Conservation (phyloP, 345 rosid genomes). For the Dimocarpus longan region DNA sequence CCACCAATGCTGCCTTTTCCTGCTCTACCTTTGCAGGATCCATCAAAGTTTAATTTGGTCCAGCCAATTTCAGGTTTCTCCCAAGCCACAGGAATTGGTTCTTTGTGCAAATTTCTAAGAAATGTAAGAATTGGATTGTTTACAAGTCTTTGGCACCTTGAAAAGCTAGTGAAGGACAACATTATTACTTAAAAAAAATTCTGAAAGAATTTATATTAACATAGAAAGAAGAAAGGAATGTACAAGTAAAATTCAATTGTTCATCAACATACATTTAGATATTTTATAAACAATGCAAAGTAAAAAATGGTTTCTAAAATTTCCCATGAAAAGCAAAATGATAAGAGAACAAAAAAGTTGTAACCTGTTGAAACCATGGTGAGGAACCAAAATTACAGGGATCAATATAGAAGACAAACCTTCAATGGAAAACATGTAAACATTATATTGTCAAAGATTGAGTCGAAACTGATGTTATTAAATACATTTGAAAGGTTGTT, state of each 20-base stretch:
- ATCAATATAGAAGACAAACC: background rate
- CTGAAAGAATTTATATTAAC: background rate
- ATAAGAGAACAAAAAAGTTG: background rate
- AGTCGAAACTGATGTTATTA: background rate
- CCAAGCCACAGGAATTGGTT: conserved; percentile 74
- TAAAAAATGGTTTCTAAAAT: background rate
- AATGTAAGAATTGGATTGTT: conserved; percentile 33
- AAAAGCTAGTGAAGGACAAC: conserved; percentile 41
- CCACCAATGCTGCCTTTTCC: conserved; percentile 84
- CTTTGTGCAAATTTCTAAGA: conserved; percentile 48
- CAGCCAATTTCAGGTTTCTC: conserved; percentile 64
- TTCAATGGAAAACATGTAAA: too few relatives aligned
- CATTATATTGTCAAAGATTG: background rate
- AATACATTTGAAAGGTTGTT: background rate
- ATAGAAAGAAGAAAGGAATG: background rate
- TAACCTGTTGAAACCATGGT: background rate
- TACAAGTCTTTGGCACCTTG: conserved; percentile 37
- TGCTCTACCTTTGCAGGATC: conserved; percentile 52
- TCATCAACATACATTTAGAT: background rate
- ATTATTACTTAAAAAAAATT: conserved; percentile 9
- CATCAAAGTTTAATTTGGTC: conserved; percentile 89
- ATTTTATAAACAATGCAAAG: background rate
- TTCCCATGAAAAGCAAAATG: background rate
- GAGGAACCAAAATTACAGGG: background rate
- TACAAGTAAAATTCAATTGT: background rate